Evolutionary conservation across 257 asterid species (phyloP).

Genomic region (Solanum pinnatisectum): DNA sequence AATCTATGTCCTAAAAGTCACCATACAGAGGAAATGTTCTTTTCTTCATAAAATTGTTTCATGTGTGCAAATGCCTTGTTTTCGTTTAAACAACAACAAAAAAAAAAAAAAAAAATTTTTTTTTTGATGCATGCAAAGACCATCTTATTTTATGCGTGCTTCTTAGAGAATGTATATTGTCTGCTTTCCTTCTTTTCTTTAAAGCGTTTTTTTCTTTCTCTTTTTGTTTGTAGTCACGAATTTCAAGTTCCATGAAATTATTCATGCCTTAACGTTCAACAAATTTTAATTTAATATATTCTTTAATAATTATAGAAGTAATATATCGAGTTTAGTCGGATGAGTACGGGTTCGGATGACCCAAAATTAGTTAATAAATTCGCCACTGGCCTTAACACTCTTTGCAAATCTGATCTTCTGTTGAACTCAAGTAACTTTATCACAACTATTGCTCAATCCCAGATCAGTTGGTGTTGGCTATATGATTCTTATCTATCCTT

Average conservation of each 20-base stretch:
- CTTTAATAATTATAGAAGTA: no score
- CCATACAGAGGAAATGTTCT: background rate
- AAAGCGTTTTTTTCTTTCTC: background rate
- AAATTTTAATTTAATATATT: no score
- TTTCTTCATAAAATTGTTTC: background rate
- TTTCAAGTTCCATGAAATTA: background rate
- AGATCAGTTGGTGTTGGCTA: background rate
- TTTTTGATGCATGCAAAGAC: background rate
- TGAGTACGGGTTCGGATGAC: no score
- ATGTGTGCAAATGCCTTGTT: background rate
- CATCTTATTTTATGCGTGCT: constrained; percentile 28
- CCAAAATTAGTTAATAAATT: no score
- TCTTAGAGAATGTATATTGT: constrained; percentile 55
- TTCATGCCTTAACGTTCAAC: background rate
- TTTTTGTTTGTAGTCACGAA: background rate
- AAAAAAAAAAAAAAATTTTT: background rate
- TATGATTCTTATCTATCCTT: background rate
- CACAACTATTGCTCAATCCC: background rate
- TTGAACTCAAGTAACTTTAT: background rate
- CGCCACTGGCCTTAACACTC: background rate
- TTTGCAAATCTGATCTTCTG: background rate
- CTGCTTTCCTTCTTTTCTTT: background rate
- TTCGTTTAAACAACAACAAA: background rate
- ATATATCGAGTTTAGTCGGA: no score
- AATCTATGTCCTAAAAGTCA: background rate